Base-by-base conservation (phyloP, 495 filamentous ascomycete species). In the Terfezia boudieri region DNA sequence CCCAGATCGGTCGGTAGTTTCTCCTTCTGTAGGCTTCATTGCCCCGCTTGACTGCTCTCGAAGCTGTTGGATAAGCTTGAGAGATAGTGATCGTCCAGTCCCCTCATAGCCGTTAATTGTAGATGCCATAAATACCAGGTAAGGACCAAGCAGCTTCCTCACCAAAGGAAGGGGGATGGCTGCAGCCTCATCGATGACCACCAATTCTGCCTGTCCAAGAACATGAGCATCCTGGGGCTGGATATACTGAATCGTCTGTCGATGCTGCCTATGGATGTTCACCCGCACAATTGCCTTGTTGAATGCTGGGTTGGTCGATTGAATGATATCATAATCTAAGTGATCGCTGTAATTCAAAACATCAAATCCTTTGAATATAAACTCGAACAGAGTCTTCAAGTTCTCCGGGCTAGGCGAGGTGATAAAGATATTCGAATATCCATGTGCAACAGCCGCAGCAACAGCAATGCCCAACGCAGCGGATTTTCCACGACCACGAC, bases 31-130 rank as follows among this genome's bases (percentile, higher is more conserved):
- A 8, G 68, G 68, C 55, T 76, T 79, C 36, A 71, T 62, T 11
- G 67, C 69, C 22, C 78, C 76, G 56, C 81, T 71, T 17, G 90
- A 90, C 63, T 96, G 86, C 60, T 99, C 90, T 51, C 92, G 81
- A 36, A 99, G 78, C 67, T 99, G 92, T 61, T 95, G 88, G 57
- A 99, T 96, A 56, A 99, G 73, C 68, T 99, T 99, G 46, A 99
- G 68, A 4, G 92, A 96, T 2, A 99, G 73, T 1, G 89, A 95
- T 41, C 92, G 76, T 36, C 92, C 92, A 3, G 92, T 99, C 58
- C 92, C 92, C 70, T 99, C 92, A 64, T 99, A 99, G 53, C 92
- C 92, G 62, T 94, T 96, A 69, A 99, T 94, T 12, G 92, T 99
- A 1, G 90, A 96, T 4, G 92, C 86, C 92, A 99, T 99, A 71